Evolutionary conservation across 2,329 filamentous ascomycete genomes (phyloP).

Genomic region (Cucurbitaria berberidis): DNA sequence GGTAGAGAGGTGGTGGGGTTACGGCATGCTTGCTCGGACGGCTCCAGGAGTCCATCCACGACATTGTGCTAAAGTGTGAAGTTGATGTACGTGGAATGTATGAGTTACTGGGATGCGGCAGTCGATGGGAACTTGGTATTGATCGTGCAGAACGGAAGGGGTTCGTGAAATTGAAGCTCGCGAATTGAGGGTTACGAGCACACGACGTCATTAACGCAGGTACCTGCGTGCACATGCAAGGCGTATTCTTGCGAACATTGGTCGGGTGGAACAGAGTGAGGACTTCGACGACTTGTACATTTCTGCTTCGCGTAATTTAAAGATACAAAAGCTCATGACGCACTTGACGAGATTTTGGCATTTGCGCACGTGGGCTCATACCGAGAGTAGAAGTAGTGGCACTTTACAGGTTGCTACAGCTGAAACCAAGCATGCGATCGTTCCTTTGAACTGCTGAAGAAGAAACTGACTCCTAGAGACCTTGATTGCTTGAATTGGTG

Average conservation of each 20-base stretch:
- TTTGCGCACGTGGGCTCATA: background rate
- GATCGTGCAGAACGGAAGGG: background rate
- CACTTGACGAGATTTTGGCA: background rate
- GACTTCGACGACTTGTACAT: no score
- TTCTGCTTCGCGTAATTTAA: background rate
- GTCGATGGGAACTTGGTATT: background rate
- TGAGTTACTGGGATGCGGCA: background rate
- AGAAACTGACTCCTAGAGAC: background rate
- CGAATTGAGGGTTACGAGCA: slow-evolving; percentile 15
- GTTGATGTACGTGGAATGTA: background rate
- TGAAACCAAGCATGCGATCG: background rate
- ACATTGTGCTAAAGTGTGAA: slow-evolving; percentile 46
- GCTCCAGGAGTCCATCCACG: slow-evolving; percentile 59
- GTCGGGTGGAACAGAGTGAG: background rate
- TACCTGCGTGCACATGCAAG: background rate
- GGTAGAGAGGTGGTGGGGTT: slow-evolving; percentile 62
- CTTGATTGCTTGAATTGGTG: background rate
- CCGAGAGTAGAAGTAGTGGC: background rate
- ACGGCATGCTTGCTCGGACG: slow-evolving; percentile 50
- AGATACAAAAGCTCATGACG: slow-evolving; percentile 1
- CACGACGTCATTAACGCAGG: slow-evolving; percentile 34
- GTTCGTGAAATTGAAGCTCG: slow-evolving; percentile 4
- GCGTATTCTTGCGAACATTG: background rate
- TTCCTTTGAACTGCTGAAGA: background rate
- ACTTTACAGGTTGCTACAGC: background rate